Evolutionary conservation across 2,329 filamentous ascomycete genomes (phyloP).

Genomic region (Immersiporthe knoxdaviesiana): DNA sequence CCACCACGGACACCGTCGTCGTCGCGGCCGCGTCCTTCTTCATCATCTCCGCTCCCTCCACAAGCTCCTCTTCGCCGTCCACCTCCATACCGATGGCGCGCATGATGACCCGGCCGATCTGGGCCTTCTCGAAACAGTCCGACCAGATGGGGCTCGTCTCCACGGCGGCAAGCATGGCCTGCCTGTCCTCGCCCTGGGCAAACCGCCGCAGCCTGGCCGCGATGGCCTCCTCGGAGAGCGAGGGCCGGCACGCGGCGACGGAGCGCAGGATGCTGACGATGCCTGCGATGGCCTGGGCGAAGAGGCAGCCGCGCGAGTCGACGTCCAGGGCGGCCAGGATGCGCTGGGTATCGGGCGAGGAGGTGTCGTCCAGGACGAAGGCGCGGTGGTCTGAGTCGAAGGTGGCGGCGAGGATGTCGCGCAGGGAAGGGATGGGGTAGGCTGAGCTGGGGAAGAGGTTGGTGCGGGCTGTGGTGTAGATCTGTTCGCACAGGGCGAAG

Average conservation of each 20-base stretch:
- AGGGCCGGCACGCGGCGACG: constrained; percentile 29
- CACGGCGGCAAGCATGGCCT: constrained; percentile 37
- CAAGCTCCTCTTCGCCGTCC: constrained; percentile 19
- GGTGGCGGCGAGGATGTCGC: constrained; percentile 38
- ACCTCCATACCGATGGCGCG: constrained; percentile 34
- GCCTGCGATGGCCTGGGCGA: constrained; percentile 42
- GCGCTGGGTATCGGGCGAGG: constrained; percentile 26
- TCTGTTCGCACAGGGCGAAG: constrained; percentile 34
- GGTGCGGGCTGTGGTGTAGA: constrained; percentile 34
- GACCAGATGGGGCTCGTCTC: constrained; percentile 38
- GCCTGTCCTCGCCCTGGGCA: constrained; percentile 37
- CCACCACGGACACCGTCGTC: constrained; percentile 2
- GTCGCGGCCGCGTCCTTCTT: not conserved
- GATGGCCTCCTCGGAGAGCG: constrained; percentile 33
- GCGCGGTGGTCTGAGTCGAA: constrained; percentile 40
- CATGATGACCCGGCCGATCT: constrained; percentile 41
- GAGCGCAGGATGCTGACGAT: constrained; percentile 38
- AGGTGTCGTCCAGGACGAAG: constrained; percentile 37
- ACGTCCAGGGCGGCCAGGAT: constrained; percentile 38
- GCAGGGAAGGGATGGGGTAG: constrained; percentile 30
- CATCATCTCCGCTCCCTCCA: not conserved
- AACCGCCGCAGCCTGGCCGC: constrained; percentile 39
- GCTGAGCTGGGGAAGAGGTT: constrained; percentile 32
- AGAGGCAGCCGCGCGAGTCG: constrained; percentile 39
- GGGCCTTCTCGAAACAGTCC: constrained; percentile 39